Evolutionary conservation across 306 rosid genomes (phyloP).

Genomic region (Coriaria nepalensis): DNA sequence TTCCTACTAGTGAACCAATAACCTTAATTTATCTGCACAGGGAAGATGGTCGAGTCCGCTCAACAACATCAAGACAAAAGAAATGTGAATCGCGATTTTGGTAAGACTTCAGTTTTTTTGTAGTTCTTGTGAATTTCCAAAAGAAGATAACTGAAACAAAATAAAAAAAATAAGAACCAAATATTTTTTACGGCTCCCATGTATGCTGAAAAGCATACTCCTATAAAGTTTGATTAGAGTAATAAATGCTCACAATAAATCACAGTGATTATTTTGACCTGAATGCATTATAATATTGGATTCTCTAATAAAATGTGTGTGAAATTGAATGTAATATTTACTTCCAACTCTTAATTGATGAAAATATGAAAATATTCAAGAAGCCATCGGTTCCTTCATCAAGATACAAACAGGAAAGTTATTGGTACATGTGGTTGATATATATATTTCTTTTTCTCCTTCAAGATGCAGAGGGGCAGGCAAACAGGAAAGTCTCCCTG

Average conservation of each 20-base stretch:
- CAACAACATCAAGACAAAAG: constrained; percentile 61
- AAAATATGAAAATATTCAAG: too few relatives aligned
- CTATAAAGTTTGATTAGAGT: not conserved
- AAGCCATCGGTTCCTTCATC: not conserved
- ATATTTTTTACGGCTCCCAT: not conserved
- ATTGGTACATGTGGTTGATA: constrained; percentile 20
- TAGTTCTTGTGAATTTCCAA: constrained; percentile 7
- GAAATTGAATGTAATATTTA: not conserved
- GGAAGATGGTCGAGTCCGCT: constrained; percentile 51
- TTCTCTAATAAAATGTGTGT: not conserved
- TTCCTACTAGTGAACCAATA: constrained; percentile 12
- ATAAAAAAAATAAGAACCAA: too few relatives aligned
- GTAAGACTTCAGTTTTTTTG: constrained; percentile 29
- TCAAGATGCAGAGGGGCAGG: constrained; percentile 76
- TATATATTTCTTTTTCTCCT: not conserved
- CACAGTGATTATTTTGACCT: not conserved
- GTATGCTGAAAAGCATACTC: not conserved
- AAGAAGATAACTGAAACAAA: not conserved
- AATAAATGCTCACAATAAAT: not conserved
- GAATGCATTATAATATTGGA: not conserved
- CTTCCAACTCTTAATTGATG: too few relatives aligned
- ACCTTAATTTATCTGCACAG: constrained; percentile 32
- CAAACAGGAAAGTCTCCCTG: constrained; percentile 60
- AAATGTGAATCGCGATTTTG: constrained; percentile 42
- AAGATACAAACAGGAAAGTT: not conserved